Base-by-base conservation (phyloP, 1,284 basidiomycete genomes). In the Sporisorium exsertum region DNA sequence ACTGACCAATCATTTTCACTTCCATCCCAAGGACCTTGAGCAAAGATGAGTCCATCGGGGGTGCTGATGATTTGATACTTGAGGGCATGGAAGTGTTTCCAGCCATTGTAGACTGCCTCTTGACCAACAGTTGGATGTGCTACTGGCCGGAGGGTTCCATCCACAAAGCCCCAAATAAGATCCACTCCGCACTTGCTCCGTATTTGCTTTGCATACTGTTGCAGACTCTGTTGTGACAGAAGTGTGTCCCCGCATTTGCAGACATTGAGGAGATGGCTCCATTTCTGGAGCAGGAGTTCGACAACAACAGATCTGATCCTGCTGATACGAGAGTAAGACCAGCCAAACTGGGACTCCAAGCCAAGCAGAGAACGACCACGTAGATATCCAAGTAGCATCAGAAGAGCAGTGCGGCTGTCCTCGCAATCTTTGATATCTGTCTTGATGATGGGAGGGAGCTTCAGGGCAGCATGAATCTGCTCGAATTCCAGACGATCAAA, bases 1-100 rank as follows among this genome's bases (percentile, higher is more conserved):
- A 33, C 49, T 5, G 49, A 18, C 49, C 49, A 51, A 15, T 51
- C 49, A 33, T 51, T 51, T n/a, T 51, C n/a, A 18, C 29, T 51
- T 20, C 49, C 49, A 51, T 51, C 49, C 49, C 49, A 51, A 18
- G 49, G 49, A 2, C 29, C 49, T 51, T 51, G 29, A 9, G 29
- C 49, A 51, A 51, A 51, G 27, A 51, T 51, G 6, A 51, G 32
- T 33, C 49, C 49, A 51, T 51, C 29, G 13, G 49, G 49, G 3
- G 49, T 51, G 32, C 49, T 51, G 49, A 51, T 33, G 29, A 51
- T 51, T 12, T 51, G 49, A 33, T 51, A 51, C n/a, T 51, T 51
- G 29, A 51, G 49, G 5, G 49, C 49, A 51, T 51, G 49, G 20
- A 51, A 27, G 9, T 51, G 49, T 26, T 51, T 49, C 47, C 47